Evolutionary conservation across 768 basidiomycete species (phyloP).

Genomic region (Lentinula edodes): DNA sequence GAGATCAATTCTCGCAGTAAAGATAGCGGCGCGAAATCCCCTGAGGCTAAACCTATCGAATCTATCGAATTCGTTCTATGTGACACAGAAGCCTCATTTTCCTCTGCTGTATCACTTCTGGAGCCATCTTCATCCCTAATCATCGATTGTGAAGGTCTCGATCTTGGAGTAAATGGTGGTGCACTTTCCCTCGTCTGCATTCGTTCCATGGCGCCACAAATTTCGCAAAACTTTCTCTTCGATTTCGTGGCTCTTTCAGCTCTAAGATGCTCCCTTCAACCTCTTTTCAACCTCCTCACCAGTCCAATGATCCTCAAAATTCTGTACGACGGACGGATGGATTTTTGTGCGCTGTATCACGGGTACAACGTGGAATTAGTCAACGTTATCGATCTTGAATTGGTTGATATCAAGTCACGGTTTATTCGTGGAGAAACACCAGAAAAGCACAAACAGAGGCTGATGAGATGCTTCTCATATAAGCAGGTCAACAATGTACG

Average conservation of each 20-base stretch:
- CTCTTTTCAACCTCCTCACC: slow-evolving; percentile 22
- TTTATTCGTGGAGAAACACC: slow-evolving; percentile 14
- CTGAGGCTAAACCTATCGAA: not conserved
- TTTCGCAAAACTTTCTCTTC: slow-evolving; percentile 26
- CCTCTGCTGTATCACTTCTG: not conserved
- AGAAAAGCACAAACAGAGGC: slow-evolving; percentile 14
- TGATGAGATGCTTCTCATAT: not conserved
- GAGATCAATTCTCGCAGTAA: not conserved
- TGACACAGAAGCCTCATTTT: not conserved
- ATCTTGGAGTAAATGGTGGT: slow-evolving; percentile 25
- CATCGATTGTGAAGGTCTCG: slow-evolving; percentile 35
- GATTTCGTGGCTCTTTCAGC: slow-evolving; percentile 26
- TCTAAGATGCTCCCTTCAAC: slow-evolving; percentile 12
- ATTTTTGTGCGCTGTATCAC: slow-evolving; percentile 28
- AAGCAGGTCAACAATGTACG: not conserved
- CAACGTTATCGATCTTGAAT: slow-evolving; percentile 34
- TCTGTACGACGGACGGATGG: slow-evolving; percentile 38
- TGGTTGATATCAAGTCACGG: slow-evolving; percentile 31
- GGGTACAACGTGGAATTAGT: slow-evolving; percentile 21
- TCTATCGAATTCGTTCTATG: not conserved
- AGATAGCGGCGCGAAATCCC: not conserved
- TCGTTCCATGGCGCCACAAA: slow-evolving; percentile 18
- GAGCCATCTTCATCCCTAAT: slow-evolving; percentile 12
- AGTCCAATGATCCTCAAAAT: slow-evolving; percentile 26
- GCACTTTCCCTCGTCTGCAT: slow-evolving; percentile 30